A percentile compares a stretch with the other conserved stretches of the same genome.
Conservation (phyloP, 192 early-diverging fungal genomes). For the Phlyctochytrium planicorne region DNA sequence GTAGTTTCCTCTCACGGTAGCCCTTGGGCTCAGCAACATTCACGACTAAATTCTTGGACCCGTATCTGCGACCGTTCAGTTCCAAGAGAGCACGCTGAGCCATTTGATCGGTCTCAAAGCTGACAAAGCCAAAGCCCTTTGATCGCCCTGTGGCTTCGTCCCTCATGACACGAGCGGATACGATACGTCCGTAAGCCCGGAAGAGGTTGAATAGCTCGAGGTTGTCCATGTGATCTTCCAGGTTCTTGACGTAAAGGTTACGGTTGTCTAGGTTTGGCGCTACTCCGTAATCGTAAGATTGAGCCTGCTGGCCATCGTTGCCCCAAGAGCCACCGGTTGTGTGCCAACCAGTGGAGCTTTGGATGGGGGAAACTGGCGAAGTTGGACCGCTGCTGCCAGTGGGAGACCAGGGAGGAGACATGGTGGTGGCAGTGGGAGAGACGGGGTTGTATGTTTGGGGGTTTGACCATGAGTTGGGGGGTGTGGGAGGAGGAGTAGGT, state of each 20-base stretch:
- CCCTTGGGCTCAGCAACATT: slow-evolving; percentile 54
- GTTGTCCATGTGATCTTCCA: slow-evolving; percentile 43
- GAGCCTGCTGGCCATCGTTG: slow-evolving; percentile 3
- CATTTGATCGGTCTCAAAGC: slow-evolving; percentile 34
- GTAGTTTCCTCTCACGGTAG: slow-evolving; percentile 42
- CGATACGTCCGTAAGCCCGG: slow-evolving; percentile 40
- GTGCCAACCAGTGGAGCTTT: slow-evolving; percentile 2
- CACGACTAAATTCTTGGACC: slow-evolving; percentile 41
- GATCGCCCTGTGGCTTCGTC: slow-evolving; percentile 44
- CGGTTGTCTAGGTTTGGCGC: slow-evolving; percentile 30
- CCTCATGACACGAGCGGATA: slow-evolving; percentile 48
- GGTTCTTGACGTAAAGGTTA: slow-evolving; percentile 55
- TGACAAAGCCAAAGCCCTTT: slow-evolving; percentile 55
- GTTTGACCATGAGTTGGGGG: slow-evolving; percentile 15
- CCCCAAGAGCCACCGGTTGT: not conserved
- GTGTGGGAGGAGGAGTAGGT: not conserved
- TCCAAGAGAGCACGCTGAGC: slow-evolving; percentile 36
- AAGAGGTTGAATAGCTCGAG: slow-evolving; percentile 47
- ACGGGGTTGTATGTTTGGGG: slow-evolving; percentile 8
- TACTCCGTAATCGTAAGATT: not conserved
- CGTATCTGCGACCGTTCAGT: slow-evolving; percentile 38
- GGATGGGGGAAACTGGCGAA: not conserved
- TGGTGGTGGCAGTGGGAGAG: not conserved
- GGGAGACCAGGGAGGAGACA: not conserved
- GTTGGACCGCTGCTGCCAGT: slow-evolving; percentile 3